phyloP scores from a whole-genome alignment of 192 early-diverging fungal species.

The Coemansia aciculifera region DNA sequence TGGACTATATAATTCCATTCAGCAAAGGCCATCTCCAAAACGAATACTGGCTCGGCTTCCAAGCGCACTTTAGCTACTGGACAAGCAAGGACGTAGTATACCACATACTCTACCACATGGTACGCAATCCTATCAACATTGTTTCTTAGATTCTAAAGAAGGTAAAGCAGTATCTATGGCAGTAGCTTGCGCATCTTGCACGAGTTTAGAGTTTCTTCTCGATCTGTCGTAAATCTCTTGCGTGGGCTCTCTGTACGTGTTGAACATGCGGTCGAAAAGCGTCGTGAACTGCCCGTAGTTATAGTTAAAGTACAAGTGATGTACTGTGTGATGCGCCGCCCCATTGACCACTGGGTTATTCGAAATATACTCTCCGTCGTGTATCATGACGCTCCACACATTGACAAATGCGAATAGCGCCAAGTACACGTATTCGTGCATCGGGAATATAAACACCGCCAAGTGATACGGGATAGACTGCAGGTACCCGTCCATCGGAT shows the following conservation, averaged over 20 bases:
- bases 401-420: conserved; percentile 84
- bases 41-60: conserved; percentile 56
- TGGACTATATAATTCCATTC: conserved; percentile 55
- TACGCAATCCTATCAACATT: conserved; percentile 10
- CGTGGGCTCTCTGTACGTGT: conserved; percentile 68
- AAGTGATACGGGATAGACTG: conserved; percentile 97
- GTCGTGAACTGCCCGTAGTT: conserved; percentile 99
- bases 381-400: conserved; percentile 96
- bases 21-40: conserved; percentile 47
- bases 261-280: conserved; percentile 81
- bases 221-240: conserved; percentile 65
- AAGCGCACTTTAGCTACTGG: conserved; percentile 55
- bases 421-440: conserved; percentile 91
- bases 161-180: conserved; percentile 59
- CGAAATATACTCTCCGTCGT: conserved; percentile 85
- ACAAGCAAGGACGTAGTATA: conserved; percentile 43
- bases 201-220: conserved; percentile 60
- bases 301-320: conserved; percentile 99
- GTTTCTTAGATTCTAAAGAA: conserved; percentile 26
- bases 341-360: conserved; percentile 74
- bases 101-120: conserved; percentile 49
- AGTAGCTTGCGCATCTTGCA: conserved; percentile 65
- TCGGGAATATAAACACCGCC: conserved; percentile 87
- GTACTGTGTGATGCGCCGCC: conserved; percentile 95
- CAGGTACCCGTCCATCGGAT: conserved; percentile 89